These are phyloP conservation scores for Tulasnella sp. DNA, from an alignment of 768 basidiomycete species.

Conservation along the genomic window DNA sequence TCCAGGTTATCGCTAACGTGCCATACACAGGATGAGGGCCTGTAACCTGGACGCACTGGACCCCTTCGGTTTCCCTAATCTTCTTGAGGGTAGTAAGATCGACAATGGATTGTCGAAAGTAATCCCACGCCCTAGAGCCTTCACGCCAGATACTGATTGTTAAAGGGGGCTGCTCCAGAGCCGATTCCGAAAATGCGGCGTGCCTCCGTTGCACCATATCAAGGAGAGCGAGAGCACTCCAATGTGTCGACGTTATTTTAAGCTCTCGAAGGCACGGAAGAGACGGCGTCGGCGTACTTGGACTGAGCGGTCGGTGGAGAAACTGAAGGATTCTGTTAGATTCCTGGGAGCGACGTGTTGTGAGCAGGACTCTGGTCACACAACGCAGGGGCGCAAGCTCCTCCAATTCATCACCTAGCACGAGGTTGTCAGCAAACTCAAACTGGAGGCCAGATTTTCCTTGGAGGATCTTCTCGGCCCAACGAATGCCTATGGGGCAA, in stretches of 20 bases:
- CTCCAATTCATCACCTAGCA: neutral
- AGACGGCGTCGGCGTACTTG: neutral
- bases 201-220: neutral
- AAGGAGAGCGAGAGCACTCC: neutral
- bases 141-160: neutral
- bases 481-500: neutral
- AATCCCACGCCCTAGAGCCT: neutral
- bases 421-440: neutral
- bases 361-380: neutral
- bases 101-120: neutral
- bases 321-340: neutral
- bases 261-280: slow-evolving; percentile 2
- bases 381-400: neutral
- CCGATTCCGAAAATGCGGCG: neutral
- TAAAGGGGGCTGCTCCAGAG: neutral
- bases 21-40: neutral
- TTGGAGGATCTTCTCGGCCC: neutral
- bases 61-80: neutral
- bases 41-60: neutral
- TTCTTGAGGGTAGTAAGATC: neutral
- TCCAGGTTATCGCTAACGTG: neutral
- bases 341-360: neutral
- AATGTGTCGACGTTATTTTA: neutral
- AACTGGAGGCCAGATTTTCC: neutral
- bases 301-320: neutral